These are phyloP conservation scores for Xylaria polymorpha DNA, from an alignment of 2,329 filamentous ascomycete genomes.

Conservation along the genomic window DNA sequence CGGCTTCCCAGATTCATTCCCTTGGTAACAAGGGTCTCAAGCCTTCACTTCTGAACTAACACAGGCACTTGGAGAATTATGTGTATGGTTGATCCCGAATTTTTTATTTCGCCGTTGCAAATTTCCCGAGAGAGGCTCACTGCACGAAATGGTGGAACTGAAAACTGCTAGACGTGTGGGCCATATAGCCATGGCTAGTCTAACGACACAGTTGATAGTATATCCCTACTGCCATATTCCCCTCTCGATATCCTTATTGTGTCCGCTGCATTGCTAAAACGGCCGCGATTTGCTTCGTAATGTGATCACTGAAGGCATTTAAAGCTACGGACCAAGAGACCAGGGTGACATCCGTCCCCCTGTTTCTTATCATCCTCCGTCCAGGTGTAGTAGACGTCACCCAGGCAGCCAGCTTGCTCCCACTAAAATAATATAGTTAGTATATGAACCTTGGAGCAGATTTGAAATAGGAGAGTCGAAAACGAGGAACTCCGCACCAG, in stretches of 20 bases:
- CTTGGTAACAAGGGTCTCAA: conserved; percentile 6
- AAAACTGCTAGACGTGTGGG: background rate
- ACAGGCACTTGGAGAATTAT: background rate
- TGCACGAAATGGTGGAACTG: background rate
- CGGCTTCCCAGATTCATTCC: conserved; percentile 4
- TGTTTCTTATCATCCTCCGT: background rate
- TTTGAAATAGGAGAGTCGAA: background rate
- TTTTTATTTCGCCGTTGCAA: background rate
- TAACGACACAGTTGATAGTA: background rate
- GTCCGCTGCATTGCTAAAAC: no score
- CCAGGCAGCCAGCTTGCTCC: conserved; percentile 3
- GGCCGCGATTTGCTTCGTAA: no score
- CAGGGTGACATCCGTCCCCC: conserved; percentile 6
- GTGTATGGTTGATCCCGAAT: background rate
- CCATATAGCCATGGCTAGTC: background rate
- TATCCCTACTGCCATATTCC: no score
- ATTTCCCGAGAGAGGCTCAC: background rate
- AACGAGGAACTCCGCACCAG: no score
- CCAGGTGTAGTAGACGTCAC: conserved; percentile 11
- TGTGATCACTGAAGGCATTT: conserved; percentile 11
- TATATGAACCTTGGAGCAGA: background rate
- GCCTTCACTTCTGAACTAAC: background rate
- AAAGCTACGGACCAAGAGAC: conserved; percentile 14
- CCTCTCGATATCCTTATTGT: no score
- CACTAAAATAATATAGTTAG: conserved; percentile 10